A percentile compares a stretch with the other conserved stretches of the same genome.
These are phyloP conservation scores for Venturiaceae sp. DNA, from an alignment of 2,329 filamentous ascomycete genomes.

Conservation along the genomic window DNA sequence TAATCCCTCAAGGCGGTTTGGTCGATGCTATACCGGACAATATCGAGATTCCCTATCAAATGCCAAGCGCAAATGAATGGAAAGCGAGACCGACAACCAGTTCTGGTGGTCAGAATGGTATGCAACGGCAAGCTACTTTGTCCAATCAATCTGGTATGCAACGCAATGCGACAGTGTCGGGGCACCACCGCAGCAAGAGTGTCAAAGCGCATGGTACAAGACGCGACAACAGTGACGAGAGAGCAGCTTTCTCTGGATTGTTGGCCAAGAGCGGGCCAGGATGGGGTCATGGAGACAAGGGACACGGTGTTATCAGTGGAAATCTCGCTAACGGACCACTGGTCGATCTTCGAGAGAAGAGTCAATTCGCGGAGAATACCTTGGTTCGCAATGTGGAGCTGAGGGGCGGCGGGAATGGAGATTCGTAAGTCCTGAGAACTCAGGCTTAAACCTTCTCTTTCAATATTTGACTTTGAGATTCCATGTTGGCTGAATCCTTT, in stretches of 20 bases:
- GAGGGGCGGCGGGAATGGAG: no score
- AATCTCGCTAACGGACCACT: conserved; percentile 33
- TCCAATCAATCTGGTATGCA: conserved; percentile 15
- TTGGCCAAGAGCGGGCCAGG: conserved; percentile 20
- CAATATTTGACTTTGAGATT: no score
- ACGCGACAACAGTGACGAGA: conserved; percentile 11
- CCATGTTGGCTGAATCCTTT: no score
- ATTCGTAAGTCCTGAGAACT: neutral
- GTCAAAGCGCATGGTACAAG: neutral
- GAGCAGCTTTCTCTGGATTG: conserved; percentile 32
- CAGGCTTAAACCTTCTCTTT: no score
- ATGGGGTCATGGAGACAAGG: conserved; percentile 26
- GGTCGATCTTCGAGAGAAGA: conserved; percentile 31
- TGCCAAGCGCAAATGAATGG: conserved; percentile 35
- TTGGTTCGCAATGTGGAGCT: conserved; percentile 34
- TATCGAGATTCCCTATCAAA: conserved; percentile 27
- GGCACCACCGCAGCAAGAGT: neutral
- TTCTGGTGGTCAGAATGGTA: conserved; percentile 21
- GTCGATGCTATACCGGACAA: conserved; percentile 36
- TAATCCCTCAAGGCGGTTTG: conserved; percentile 24
- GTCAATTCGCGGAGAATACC: conserved; percentile 36
- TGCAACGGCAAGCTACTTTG: conserved; percentile 24
- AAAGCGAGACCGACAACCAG: conserved; percentile 24
- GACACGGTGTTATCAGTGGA: conserved; percentile 35
- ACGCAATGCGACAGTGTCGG: neutral